Conservation (phyloP, 768 basidiomycete genomes). For the Termitomyces sp. region DNA sequence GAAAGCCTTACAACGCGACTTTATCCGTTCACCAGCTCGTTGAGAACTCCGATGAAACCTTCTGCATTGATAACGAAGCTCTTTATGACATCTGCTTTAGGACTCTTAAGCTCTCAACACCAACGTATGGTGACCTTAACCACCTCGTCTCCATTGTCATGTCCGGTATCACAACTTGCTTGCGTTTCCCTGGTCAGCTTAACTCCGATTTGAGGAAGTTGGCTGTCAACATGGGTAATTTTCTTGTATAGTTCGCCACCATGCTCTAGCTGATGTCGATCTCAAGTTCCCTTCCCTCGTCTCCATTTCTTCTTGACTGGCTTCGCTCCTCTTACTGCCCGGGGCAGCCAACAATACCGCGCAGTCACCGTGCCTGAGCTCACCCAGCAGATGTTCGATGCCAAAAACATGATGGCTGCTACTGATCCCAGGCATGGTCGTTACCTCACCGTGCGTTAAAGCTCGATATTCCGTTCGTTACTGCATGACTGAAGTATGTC, state of each 20-base stretch:
- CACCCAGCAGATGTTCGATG: slow-evolving; percentile 99
- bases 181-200: slow-evolving; percentile 99
- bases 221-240: slow-evolving; percentile 96
- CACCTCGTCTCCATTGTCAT: slow-evolving; percentile 97
- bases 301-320: slow-evolving; percentile 99
- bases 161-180: slow-evolving; percentile 97
- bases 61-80: slow-evolving; percentile 99
- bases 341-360: slow-evolving; percentile 92
- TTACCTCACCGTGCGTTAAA: slow-evolving; percentile 78
- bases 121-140: slow-evolving; percentile 97
- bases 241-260: background rate
- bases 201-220: slow-evolving; percentile 98
- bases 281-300: slow-evolving; percentile 91
- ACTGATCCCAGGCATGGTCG: slow-evolving; percentile 95
- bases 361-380: slow-evolving; percentile 97
- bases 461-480: background rate
- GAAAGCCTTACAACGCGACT: slow-evolving; percentile 94
- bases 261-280: background rate
- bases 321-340: slow-evolving; percentile 90
- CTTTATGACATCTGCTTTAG: slow-evolving; percentile 99
- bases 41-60: slow-evolving; percentile 99
- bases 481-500: background rate
- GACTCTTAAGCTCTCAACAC: slow-evolving; percentile 92
- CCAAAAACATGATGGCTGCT: slow-evolving; percentile 99
- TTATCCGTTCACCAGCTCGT: slow-evolving; percentile 98